Base-by-base conservation (phyloP, 179 eudicot species). In the Monotropa hypopitys region DNA sequence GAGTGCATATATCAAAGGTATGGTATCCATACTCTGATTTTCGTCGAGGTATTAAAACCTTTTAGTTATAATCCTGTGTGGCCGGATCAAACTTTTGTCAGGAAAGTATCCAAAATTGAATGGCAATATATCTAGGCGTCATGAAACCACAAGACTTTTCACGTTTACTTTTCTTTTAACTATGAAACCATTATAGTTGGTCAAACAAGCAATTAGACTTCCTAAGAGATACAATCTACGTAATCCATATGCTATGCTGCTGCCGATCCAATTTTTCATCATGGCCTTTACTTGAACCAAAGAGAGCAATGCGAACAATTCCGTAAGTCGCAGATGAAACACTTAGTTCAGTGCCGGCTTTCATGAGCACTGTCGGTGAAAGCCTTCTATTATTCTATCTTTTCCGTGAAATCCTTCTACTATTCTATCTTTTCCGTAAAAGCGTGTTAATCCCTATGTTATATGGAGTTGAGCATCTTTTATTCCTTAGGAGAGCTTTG, bases 1-100 rank as follows among this genome's bases (percentile, higher is more conserved):
- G 99, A 78, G 99, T 88, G 76, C 99, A 95, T 84, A 87, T 95
- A 81, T 89, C 99, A 75, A 90, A 95, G 95, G 99, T 95, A 78
- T 62, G 56, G 32, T 50, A 63, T 38, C 47, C 45, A 20, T 47
- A 42, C 23, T 46, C 38, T 42, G 32, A 26, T 0, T 13, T 78
- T 46, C 53, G 42, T 50, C 63, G 9, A 32, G 33, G 45, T 51
- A 12, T 73, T 32, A 50, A 30, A 56, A 32, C 13, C 50, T 43
- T 59, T 40, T 6, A 54, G 4, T 57, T 75, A 9, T 18, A 38
- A 30, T 43, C 33, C 3, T 51, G n/a, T 35, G 32, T 49, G 51
- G 13, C 35, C 9, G 11, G 40, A 49, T 33, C 33, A 51, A 28
- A 76, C n/a, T 46, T 47, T 33, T 76, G 28, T 28, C 8, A 20